phyloP scores from a whole-genome alignment of 2,329 filamentous ascomycete species.

The Cadophora sp. region DNA sequence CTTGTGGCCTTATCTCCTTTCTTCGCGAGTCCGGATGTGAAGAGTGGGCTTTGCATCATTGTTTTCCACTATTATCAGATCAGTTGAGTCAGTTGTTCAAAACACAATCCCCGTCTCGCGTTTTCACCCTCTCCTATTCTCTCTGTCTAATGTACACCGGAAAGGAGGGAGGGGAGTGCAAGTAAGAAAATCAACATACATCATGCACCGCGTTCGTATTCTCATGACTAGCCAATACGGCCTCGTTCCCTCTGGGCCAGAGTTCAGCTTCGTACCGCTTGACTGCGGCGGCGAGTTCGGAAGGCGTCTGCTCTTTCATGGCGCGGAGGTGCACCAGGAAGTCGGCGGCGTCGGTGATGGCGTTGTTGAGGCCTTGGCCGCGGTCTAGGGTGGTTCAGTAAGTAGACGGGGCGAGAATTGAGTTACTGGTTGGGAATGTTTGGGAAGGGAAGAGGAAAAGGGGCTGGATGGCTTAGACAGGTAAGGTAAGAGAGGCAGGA shows the following conservation, averaged over 20 bases:
- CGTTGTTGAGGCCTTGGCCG: slow-evolving; percentile 56
- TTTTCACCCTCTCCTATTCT: too few species aligned
- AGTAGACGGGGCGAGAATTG: neutral
- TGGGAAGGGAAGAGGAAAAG: too few species aligned
- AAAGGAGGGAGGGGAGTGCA: too few species aligned
- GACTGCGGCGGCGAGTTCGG: slow-evolving; percentile 45
- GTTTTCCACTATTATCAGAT: slow-evolving; percentile 36
- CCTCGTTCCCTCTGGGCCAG: slow-evolving; percentile 50
- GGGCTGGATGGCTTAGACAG: too few species aligned
- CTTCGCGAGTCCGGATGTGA: slow-evolving; percentile 28
- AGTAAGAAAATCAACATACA: neutral
- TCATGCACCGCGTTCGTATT: slow-evolving; percentile 56
- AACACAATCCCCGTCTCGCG: too few species aligned
- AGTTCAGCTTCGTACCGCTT: slow-evolving; percentile 52
- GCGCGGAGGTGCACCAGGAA: slow-evolving; percentile 32
- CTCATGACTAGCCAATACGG: slow-evolving; percentile 51
- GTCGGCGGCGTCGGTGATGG: slow-evolving; percentile 48
- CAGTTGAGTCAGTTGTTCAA: too few species aligned
- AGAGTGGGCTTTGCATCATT: slow-evolving; percentile 43
- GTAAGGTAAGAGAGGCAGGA: neutral
- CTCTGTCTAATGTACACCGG: too few species aligned
- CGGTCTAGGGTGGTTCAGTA: slow-evolving; percentile 36
- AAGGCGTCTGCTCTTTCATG: slow-evolving; percentile 34
- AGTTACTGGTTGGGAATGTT: too few species aligned
- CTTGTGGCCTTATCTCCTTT: slow-evolving; percentile 10